Percentiles rank a stretch among this genome's conserved stretches.
Conservation (phyloP, 164 flowering plant species). For the Chimonanthus salicifolius region DNA sequence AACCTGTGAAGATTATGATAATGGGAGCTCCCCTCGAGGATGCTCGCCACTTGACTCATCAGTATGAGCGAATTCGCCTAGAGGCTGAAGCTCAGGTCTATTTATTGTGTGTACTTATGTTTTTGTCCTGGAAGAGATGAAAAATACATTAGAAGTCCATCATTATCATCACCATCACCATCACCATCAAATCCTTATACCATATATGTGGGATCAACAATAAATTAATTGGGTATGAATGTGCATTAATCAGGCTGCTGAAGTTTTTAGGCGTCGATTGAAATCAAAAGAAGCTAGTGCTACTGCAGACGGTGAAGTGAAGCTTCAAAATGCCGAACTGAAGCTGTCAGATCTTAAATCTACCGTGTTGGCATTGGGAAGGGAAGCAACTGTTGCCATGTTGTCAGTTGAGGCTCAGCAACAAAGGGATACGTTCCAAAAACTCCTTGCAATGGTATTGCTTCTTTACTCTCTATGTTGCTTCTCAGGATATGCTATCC, state of each 20-base stretch:
- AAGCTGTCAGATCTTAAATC: constrained; percentile 55
- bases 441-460: constrained; percentile 49
- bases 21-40: constrained; percentile 70
- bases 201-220: too few species aligned
- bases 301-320: constrained; percentile 38
- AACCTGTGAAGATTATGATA: constrained; percentile 51
- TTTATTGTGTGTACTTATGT: constrained; percentile 2
- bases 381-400: constrained; percentile 73
- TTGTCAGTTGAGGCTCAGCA: constrained; percentile 63
- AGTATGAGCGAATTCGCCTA: constrained; percentile 52
- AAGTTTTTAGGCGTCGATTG: constrained; percentile 37
- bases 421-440: constrained; percentile 51
- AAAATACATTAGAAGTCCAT: constrained; percentile 1
- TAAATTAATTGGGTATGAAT: too few species aligned
- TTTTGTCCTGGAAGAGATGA: constrained; percentile 6
- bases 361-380: constrained; percentile 45
- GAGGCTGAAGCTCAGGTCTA: constrained; percentile 70
- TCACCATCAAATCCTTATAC: too few species aligned
- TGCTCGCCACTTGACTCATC: constrained; percentile 63
- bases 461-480: not conserved
- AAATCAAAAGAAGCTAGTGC: constrained; percentile 42
- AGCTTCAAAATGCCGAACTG: constrained; percentile 57
- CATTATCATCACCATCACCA: too few species aligned
- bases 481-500: not conserved
- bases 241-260: constrained; percentile 42